These are phyloP conservation scores for Coniferiporia weirii DNA, from an alignment of 1,284 basidiomycete genomes.

Conservation along the genomic window DNA sequence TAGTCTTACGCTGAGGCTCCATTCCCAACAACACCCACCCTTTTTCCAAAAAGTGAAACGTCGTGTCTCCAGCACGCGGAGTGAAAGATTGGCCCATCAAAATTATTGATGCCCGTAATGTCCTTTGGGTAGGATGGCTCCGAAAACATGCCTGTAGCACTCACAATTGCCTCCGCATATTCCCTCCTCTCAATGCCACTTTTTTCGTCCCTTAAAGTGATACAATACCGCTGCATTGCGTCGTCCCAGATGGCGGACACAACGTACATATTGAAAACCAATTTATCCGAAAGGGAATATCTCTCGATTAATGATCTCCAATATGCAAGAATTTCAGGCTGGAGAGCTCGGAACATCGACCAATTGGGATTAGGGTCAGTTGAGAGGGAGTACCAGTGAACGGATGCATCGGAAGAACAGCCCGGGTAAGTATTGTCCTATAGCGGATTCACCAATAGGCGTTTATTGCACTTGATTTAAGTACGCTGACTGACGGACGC, in stretches of 20 bases:
- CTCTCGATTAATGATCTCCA: slow-evolving; percentile 43
- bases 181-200: slow-evolving; percentile 14
- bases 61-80: slow-evolving; percentile 54
- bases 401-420: slow-evolving; percentile 49
- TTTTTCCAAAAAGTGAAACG: slow-evolving; percentile 43
- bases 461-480: not conserved
- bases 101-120: slow-evolving; percentile 39
- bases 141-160: slow-evolving; percentile 27
- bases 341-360: slow-evolving; percentile 37
- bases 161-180: slow-evolving; percentile 22
- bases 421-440: slow-evolving; percentile 37
- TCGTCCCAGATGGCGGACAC: slow-evolving; percentile 41
- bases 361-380: slow-evolving; percentile 49
- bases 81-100: slow-evolving; percentile 50
- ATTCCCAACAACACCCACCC: slow-evolving; percentile 59
- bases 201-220: slow-evolving; percentile 33
- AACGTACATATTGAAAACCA: slow-evolving; percentile 38
- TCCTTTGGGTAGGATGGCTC: slow-evolving; percentile 40
- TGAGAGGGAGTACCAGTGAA: slow-evolving; percentile 54
- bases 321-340: slow-evolving; percentile 47
- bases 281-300: slow-evolving; percentile 33
- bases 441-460: slow-evolving; percentile 28
- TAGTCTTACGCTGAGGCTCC: slow-evolving; percentile 50
- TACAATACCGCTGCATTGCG: slow-evolving; percentile 33
- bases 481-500: not conserved